Conservation (phyloP, 2,329 filamentous ascomycete species). For the Fusarium beomiforme region DNA sequence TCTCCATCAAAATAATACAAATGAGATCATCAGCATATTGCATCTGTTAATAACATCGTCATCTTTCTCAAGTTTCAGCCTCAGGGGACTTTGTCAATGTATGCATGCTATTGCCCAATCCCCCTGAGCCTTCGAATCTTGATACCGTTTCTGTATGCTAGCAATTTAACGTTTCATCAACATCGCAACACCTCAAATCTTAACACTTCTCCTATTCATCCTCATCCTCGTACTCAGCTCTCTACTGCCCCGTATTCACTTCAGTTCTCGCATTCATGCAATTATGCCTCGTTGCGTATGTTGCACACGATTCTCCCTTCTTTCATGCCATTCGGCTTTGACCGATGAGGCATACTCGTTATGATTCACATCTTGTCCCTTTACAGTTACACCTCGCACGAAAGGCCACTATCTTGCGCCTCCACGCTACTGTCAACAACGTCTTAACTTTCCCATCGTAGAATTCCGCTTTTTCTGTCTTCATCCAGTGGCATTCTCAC, state of each 20-base stretch:
- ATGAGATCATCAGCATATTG: neutral
- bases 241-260: neutral
- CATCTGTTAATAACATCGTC: neutral
- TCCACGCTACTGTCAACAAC: constrained; percentile 7
- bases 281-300: constrained; percentile 4
- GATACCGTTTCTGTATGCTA: constrained; percentile 6
- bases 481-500: neutral
- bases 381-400: constrained; percentile 6
- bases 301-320: neutral
- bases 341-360: constrained; percentile 25
- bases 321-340: constrained; percentile 11
- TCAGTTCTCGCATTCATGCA: neutral
- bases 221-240: neutral
- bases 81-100: constrained; percentile 15
- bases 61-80: constrained; percentile 6
- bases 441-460: constrained; percentile 5
- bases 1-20: neutral
- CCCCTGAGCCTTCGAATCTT: constrained; percentile 17
- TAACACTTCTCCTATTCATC: neutral
- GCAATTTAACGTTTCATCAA: constrained; percentile 4
- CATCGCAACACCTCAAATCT: constrained; percentile 8
- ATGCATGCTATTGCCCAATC: neutral
- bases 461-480: constrained; percentile 16
- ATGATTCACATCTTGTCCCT: constrained; percentile 1
- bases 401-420: constrained; percentile 16